Conservation (phyloP, 805 yeast genomes). For the Monosporozyma siamensis region DNA sequence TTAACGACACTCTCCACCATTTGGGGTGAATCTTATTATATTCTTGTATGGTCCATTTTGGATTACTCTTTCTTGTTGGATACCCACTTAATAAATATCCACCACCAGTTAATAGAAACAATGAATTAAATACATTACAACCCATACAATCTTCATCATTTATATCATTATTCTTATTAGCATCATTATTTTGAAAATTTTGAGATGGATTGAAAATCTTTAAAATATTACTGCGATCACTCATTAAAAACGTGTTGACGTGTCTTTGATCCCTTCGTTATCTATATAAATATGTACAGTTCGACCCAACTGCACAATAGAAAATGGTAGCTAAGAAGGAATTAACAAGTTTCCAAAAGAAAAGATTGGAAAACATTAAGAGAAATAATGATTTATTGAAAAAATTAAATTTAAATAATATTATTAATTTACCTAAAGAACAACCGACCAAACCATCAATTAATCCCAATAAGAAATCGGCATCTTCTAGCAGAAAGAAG, state of each 20-base stretch:
- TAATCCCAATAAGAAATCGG: slow-evolving; percentile 21
- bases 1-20: slow-evolving; percentile 55
- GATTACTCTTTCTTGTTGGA: slow-evolving; percentile 39
- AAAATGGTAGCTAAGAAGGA: slow-evolving; percentile 1
- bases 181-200: slow-evolving; percentile 19
- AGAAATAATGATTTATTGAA: slow-evolving; percentile 70
- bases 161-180: slow-evolving; percentile 3
- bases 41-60: slow-evolving; percentile 31
- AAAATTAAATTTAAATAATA: slow-evolving; percentile 56
- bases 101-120: slow-evolving; percentile 53
- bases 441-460: background rate
- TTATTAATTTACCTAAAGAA: slow-evolving; percentile 1
- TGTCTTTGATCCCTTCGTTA: too few relatives aligned
- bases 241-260: background rate
- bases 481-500: slow-evolving; percentile 17
- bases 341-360: slow-evolving; percentile 59
- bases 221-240: slow-evolving; percentile 34
- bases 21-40: slow-evolving; percentile 35
- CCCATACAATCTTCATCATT: slow-evolving; percentile 44
- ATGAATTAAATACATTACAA: slow-evolving; percentile 59
- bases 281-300: too few relatives aligned
- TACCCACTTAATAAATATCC: slow-evolving; percentile 48
- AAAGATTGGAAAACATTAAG: slow-evolving; percentile 68
- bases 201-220: slow-evolving; percentile 47
- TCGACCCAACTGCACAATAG: too few relatives aligned